Percentiles rank a stretch among this genome's conserved stretches.
Evolutionary conservation across 2,329 filamentous ascomycete species (phyloP).

Genomic region (Fusarium abutilonis): DNA sequence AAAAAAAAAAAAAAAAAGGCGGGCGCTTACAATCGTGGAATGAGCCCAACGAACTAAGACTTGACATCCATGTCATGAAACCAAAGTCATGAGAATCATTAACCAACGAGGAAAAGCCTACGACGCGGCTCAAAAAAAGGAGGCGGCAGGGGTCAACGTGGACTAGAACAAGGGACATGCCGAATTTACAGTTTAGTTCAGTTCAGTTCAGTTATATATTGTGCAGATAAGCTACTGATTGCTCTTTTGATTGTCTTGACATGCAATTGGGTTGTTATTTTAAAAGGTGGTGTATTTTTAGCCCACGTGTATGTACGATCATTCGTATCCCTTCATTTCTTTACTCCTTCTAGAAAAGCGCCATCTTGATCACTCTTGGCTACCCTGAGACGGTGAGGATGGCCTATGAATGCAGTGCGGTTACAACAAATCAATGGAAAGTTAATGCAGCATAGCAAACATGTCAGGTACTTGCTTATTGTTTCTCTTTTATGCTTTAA

Average conservation of each 20-base stretch:
- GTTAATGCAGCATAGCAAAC: background rate
- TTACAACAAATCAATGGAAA: background rate
- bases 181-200: background rate
- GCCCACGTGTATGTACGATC: background rate
- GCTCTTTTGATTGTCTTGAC: background rate
- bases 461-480: background rate
- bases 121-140: constrained; percentile 35
- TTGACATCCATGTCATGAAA: constrained; percentile 33
- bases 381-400: constrained; percentile 1
- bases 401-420: background rate
- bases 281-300: constrained; percentile 5
- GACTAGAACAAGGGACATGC: too few species aligned
- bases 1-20: too few species aligned
- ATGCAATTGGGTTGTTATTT: background rate
- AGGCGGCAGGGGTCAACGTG: constrained; percentile 17
- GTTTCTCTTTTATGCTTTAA: background rate
- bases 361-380: background rate
- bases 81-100: constrained; percentile 31
- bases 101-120: constrained; percentile 24
- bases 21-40: constrained; percentile 20
- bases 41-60: background rate
- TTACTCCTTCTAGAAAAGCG: constrained; percentile 17
- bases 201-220: background rate
- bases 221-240: background rate
- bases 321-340: constrained; percentile 4